These are phyloP conservation scores for Daldinia eschscholtzii DNA, from an alignment of 2,329 filamentous ascomycete genomes.

Conservation along the genomic window DNA sequence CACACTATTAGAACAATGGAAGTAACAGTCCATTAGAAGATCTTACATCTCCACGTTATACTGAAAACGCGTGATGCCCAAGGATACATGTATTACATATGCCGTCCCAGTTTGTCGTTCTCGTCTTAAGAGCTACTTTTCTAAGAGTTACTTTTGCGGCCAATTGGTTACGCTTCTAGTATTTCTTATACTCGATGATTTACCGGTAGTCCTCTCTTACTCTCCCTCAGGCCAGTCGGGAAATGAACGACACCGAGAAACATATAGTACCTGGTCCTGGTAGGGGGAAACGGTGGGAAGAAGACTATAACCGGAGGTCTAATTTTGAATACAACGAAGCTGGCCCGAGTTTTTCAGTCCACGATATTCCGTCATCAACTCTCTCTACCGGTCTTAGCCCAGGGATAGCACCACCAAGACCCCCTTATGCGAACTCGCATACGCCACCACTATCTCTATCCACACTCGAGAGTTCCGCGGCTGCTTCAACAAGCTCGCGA, in stretches of 20 bases:
- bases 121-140: background rate
- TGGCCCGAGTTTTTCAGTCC: background rate
- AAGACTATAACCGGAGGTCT: background rate
- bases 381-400: background rate
- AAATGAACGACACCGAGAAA: background rate
- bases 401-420: background rate
- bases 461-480: background rate
- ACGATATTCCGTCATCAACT: background rate
- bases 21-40: background rate
- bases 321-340: background rate
- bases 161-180: too few species aligned
- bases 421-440: background rate
- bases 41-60: background rate
- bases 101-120: background rate
- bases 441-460: background rate
- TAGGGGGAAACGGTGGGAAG: background rate
- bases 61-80: conserved; percentile 1
- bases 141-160: too few species aligned
- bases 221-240: background rate
- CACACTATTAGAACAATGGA: conserved; percentile 23
- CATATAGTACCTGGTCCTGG: background rate
- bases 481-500: conserved; percentile 56
- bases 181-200: background rate
- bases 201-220: background rate
- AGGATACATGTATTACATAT: conserved; percentile 39